Evolutionary conservation across 2,329 filamentous ascomycete species (phyloP), one percentile per base, ranked within the genome.

Genomic region (Iodosphaeria phyllophila): DNA sequence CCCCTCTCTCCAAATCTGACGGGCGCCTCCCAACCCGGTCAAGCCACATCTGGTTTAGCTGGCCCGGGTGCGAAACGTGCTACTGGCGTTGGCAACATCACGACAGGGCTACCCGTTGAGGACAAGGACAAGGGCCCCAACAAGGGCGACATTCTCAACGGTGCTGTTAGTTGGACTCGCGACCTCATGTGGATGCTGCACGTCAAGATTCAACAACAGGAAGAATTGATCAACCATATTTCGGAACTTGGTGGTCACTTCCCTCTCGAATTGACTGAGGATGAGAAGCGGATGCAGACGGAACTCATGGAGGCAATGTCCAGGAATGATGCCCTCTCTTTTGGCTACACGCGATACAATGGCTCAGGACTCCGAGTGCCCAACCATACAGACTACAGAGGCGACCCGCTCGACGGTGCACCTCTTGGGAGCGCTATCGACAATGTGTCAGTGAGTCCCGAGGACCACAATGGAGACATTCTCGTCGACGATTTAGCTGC

Each of bases 101-200:
- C 83, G 5, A 86, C 86, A 35, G 83, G 84, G 9, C 64, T 95
- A 16, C 86, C 89, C 0, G 66, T 92, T 18, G 89, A 98, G 40
- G 89, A 95, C 37, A 95, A 95, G 48, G 89, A 98, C 54, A 95
- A 95, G 46, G 89, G 89, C 1, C 89, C 89, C 5, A 95, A 95
- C 60, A 98, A 98, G 55, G 89, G 89, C 24, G 89, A 98, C 40
- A 95, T 98, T 30, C 73, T 98, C 39, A 95, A 95, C 43, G 86
- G 89, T 16, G 79, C 86, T 17, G 89, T 95, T 27, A 83, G 82
- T 51, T 98, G 89, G 89, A 93, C 82, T 32, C 72, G 86, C 33
- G 89, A 98, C 52, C 61, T 98, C 26, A 92, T 95, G 82, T 95
- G 89, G 89, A 75, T 91, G 56, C 58, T 92, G 30, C 74, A 92